Percentiles rank a stretch among this genome's conserved stretches.
phyloP scores from a whole-genome alignment of 257 asterid species.

The Lantana camara region DNA sequence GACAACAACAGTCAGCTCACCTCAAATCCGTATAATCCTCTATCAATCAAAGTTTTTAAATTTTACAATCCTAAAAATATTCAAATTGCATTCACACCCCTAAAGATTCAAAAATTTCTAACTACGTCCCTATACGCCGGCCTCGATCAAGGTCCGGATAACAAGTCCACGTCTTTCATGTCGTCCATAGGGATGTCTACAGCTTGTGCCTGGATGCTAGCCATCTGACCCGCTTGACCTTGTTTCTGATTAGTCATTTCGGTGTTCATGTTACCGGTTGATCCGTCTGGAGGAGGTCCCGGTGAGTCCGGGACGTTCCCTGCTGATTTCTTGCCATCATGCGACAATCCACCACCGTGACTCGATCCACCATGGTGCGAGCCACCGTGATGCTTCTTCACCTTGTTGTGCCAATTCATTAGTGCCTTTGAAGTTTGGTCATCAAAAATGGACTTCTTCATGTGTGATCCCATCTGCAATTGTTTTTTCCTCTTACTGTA shows the following conservation, averaged over 20 bases:
- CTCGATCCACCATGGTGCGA: too few relatives aligned
- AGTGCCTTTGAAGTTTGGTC: slow-evolving; percentile 93
- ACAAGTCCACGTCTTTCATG: slow-evolving; percentile 14
- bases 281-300: slow-evolving; percentile 35
- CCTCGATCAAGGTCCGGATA: slow-evolving; percentile 34
- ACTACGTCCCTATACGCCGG: too few relatives aligned
- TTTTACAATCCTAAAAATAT: too few relatives aligned
- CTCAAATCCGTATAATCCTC: too few relatives aligned
- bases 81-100: too few relatives aligned
- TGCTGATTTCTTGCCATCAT: slow-evolving; percentile 39
- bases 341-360: slow-evolving; percentile 21
- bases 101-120: too few relatives aligned
- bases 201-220: slow-evolving; percentile 45
- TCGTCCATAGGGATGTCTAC: background rate
- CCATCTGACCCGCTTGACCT: slow-evolving; percentile 25
- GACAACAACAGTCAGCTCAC: too few relatives aligned
- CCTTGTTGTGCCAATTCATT: slow-evolving; percentile 79
- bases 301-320: slow-evolving; percentile 31
- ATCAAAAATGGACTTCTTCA: slow-evolving; percentile 86
- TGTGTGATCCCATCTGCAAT: slow-evolving; percentile 87
- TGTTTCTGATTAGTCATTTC: slow-evolving; percentile 29
- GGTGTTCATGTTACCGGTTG: background rate
- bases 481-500: too few relatives aligned
- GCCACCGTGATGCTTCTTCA: too few relatives aligned
- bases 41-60: too few relatives aligned